Base-by-base conservation (phyloP, 1,284 basidiomycete species). In the Moniliophthora roreri region DNA sequence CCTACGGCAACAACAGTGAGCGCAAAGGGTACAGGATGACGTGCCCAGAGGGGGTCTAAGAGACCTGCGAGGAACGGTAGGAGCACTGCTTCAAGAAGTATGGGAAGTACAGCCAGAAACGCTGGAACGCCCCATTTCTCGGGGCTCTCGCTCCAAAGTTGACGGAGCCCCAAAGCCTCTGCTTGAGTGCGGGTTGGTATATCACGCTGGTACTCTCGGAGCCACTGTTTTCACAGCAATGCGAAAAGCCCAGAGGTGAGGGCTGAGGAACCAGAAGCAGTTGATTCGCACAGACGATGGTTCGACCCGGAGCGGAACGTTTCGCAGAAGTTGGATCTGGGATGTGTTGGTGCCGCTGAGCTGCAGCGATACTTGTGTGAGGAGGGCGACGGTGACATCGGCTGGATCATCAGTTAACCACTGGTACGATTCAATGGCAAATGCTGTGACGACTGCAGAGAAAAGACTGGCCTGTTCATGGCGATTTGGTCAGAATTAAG, bases 201-300 rank as follows among this genome's bases (percentile, higher is more conserved):
- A 16, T 52, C 51, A n/a, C 51, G 51, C 20, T 34, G 28, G 44
- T 48, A 48, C 32, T 45, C 54, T 11, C 53, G 39, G 5, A 54
- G 13, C 53, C 53, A 54, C 32, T 54, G 53, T 28, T 54, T 54
- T 40, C 48, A 50, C 4, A 54, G 41, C 1, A 54, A 45, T 4
- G 49, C 40, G 13, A 51, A 11, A 7, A 51, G 42, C 11, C 40
- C 53, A 1, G 53, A 32, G n/a, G 49, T 38, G 15, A 54, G 38
- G 49, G 21, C 53, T 54, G 48, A 54, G 53, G 37, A 23, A 32
- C 49, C 49, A 50, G 38, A 50, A 50, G n/a, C 26, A 28, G 38
- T 50, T 50, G 37, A 24, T 28, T 28, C 24, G 24, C 8, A 46
- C 23, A 11, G 44, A 6, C 20, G 44, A 46, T 9, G 18, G 1